Base-by-base conservation (phyloP, 1,284 basidiomycete species). In the Ganoderma lingzhi region DNA sequence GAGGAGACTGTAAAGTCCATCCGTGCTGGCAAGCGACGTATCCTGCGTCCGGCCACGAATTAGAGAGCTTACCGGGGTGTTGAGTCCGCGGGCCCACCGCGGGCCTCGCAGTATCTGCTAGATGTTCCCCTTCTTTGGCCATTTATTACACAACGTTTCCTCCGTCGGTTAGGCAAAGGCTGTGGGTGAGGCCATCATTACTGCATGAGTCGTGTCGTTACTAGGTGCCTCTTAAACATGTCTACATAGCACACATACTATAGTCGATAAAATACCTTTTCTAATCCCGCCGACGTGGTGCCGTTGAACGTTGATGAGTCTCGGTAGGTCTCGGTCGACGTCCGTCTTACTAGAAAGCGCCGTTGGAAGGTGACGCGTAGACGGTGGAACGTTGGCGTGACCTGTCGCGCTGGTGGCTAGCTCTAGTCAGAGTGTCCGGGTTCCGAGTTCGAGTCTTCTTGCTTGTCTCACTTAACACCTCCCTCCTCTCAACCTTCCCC, bases 401-500 rank as follows among this genome's bases (percentile, higher is more conserved):
- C 59, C 19, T 6, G 10, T 62, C 65, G 58, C 59, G 58, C 44
- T 44, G 55, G 59, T 66, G 65, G 59, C 45, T 62, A 10, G 39
- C 17, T 32, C 17, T 10, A 19, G 2, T 44, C 1, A 1, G 23
- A 35, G 19, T 39, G 62, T 3, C 45, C 45, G n/a, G 19, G 45
- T 48, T 48, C 45, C 48, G 48, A 28, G 23, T 53, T 15, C 8
- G 15, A 56, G 48, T 53, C 23, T 15, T 41, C 23, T 44, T 19
- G 53, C 23, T 44, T 28, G 48, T 28, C 48, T 28, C 23, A 53
- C 3, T n/a, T 19, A 19, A 12, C 17, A 37, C 19, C 9, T 41
- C 23, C 23, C 35, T 32, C 45, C 45, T n/a, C 39, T 37, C 37
- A 23, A 6, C 41, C 45, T 56, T 12, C 2, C 8, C 17, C 30